A percentile compares a stretch with the other conserved stretches of the same genome.
These are phyloP conservation scores for Narthecium ossifragum DNA, from an alignment of 106 monocot genomes.

Conservation along the genomic window DNA sequence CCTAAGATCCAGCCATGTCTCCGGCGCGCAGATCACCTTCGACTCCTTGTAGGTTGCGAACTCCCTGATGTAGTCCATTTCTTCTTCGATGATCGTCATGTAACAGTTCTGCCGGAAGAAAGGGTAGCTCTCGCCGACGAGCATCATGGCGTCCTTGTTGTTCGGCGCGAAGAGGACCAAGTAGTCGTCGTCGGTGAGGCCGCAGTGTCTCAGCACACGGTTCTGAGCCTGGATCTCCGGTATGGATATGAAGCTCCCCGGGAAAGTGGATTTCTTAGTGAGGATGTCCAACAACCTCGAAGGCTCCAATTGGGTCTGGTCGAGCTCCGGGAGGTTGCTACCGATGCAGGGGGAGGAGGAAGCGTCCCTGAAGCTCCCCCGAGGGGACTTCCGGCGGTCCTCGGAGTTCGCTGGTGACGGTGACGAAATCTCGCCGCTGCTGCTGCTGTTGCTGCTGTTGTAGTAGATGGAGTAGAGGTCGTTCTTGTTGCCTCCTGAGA, in stretches of 20 bases:
- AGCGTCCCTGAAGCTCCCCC: slow-evolving; percentile 3
- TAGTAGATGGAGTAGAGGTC: slow-evolving; percentile 30
- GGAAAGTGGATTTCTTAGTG: slow-evolving; percentile 46
- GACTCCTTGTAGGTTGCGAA: slow-evolving; percentile 55
- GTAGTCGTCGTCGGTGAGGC: slow-evolving; percentile 49
- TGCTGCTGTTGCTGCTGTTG: background rate
- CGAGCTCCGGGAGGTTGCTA: slow-evolving; percentile 32
- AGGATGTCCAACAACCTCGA: slow-evolving; percentile 60
- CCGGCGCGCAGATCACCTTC: slow-evolving; percentile 47
- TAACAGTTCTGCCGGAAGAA: slow-evolving; percentile 56
- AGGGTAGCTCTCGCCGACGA: slow-evolving; percentile 66
- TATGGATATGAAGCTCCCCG: slow-evolving; percentile 56
- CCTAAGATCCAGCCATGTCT: slow-evolving; percentile 55
- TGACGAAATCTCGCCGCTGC: too few relatives aligned
- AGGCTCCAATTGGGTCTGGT: slow-evolving; percentile 35
- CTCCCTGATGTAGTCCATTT: slow-evolving; percentile 36
- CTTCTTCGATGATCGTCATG: slow-evolving; percentile 41
- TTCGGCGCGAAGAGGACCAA: slow-evolving; percentile 37
- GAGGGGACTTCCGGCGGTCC: slow-evolving; percentile 11
- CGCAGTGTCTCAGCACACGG: slow-evolving; percentile 41
- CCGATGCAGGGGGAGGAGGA: slow-evolving; percentile 19
- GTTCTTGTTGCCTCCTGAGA: slow-evolving; percentile 45
- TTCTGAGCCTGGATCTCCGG: slow-evolving; percentile 56
- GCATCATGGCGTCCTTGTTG: slow-evolving; percentile 50
- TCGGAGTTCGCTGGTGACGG: background rate